Evolutionary conservation across 768 basidiomycete species (phyloP), one percentile per base, ranked within the genome.

Genomic region (Calocybe gangraenosa): DNA sequence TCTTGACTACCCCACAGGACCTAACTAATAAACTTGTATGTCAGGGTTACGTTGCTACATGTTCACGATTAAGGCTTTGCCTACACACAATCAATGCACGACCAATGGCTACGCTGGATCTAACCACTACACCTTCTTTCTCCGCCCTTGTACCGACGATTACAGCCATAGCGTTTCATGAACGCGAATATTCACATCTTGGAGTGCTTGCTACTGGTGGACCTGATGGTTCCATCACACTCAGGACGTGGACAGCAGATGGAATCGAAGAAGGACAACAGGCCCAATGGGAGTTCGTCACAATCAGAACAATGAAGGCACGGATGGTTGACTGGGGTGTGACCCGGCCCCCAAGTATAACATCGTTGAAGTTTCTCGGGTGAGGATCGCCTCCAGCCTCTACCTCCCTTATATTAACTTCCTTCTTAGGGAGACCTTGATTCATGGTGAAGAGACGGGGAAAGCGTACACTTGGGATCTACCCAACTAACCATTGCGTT

Each of bases 1-100:
- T 21, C 7, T 5, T 21, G 25, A 34, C 1, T 32, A 25, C 28
- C 10, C 11, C 11, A 6, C 21, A 28, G 5, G n/a, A 40, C 10
- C 55, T 17, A 34, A 35, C 46, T 31, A 23, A 35, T 42, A 31
- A 17, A 38, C 14, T 7, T 23, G 8, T 48, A 20, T 23, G 38
- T 6, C 51, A 94, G 92, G 93, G 93, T 9, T 84, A 89, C 61
- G 83, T 95, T 42, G 91, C 90, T 0, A 82, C 91, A 0, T 92
- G 89, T 52, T 93, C 92, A 2, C 63, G 71, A 19, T 64, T 73
- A 1, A 79, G 79, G 43, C 63, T 96, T 13, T 85, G 80, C 60
- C 64, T 94, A 13, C 90, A 92, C 62, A 95, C 91, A 0, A 75
- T 95, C 66, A 95, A 95, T 56, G 92, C 79, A 0, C 76, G 86